Base-by-base conservation (phyloP, 345 rosid species). In the Balakata baccata region DNA sequence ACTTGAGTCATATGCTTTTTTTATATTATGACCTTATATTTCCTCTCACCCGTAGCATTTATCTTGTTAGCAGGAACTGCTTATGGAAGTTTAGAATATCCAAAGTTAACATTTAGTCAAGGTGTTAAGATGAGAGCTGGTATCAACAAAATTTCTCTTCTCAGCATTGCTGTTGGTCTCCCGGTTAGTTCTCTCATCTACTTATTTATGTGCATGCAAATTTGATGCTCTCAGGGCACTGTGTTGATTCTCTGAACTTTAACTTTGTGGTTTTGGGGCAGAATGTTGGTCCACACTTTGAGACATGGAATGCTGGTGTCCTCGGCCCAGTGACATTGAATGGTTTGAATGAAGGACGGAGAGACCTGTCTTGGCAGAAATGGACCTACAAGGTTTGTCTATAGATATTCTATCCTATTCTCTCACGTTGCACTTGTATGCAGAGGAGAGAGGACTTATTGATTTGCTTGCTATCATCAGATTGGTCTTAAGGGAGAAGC, bases 221-320 rank as follows among this genome's bases (percentile, higher is more conserved):
- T 29, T 8, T 73, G 23, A 22, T 57, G 59, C 29, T 65, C 37
- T 47, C 23, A 43, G 37, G 53, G 34, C 53, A 53, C 17, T 20
- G 14, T 53, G 20, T 17, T 45, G 54, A 9, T 38, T 29, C 22
- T 83, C 74, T 66, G 25, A 41, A 71, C 34, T 75, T 67, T 34
- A 52, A 72, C 45, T 61, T 63, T 82, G 73, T 74, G 59, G 39
- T 73, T 18, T 75, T 53, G 41, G 61, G 59, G 75, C 85, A 96
- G 99, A 96, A 96, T 76, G 95, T 96, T 39, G 99, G 99, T 75
- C 97, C 96, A 46, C 99, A 93, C 83, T 96, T 87, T 69, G 99
- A 96, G 90, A 91, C 88, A 74, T 96, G 98, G 98, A 96, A 96
- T 80, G 84, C 99, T 63, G 99, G 99, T 68, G 71, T 93, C 74